Evolutionary conservation across 2,329 filamentous ascomycete species (phyloP), one percentile per base, ranked within the genome.

Genomic region (Pseudocercospora macadamiae): DNA sequence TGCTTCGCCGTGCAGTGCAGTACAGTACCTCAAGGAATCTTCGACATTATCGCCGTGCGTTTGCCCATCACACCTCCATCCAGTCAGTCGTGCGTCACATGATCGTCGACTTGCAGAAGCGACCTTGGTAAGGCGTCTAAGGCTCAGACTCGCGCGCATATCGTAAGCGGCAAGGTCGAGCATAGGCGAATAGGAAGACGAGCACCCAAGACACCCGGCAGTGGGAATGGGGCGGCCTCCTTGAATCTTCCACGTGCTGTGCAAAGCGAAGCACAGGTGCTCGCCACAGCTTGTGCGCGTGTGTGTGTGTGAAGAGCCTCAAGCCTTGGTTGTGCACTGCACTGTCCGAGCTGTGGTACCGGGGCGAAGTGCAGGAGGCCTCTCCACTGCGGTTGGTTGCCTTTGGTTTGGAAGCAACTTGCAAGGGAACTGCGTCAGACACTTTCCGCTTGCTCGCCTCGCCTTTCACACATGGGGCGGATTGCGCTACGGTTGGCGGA

Each of bases 91-190:
- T 30, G 51, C 54, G 52, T 63, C 55, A 59, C 58, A 49, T 61
- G 55, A 63, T 59, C 51, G 28, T 32, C 61, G 39, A 26, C 47
- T 19, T 51, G 56, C 60, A 59, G 59, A 32, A 18, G 32, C 49
- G 44, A 47, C 23, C 42, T 25, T 21, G 42, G 23, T 16, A 25
- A 26, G 42, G 19, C 42, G 42, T 23, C 42, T 18, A 37, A 18
- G n/a, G 34, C 34, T 37, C 36, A 39, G 21, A 6, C 36, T 39
- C 42, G 19, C 19, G 21, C 42, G 42, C 48, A 51, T 51, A 51
- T 51, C 51, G 32, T 14, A 14, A 28, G 36, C 34, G 26, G 25
- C 19, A 30, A 32, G 37, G 23, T 32, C 23, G 23, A 16, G 23
- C 18, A 51, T 23, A 18, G 36, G 32, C 25, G 25, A 52, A 21